These are phyloP conservation scores for Penicillium sp. DNA, from an alignment of 2,329 filamentous ascomycete species.

Conservation along the genomic window DNA sequence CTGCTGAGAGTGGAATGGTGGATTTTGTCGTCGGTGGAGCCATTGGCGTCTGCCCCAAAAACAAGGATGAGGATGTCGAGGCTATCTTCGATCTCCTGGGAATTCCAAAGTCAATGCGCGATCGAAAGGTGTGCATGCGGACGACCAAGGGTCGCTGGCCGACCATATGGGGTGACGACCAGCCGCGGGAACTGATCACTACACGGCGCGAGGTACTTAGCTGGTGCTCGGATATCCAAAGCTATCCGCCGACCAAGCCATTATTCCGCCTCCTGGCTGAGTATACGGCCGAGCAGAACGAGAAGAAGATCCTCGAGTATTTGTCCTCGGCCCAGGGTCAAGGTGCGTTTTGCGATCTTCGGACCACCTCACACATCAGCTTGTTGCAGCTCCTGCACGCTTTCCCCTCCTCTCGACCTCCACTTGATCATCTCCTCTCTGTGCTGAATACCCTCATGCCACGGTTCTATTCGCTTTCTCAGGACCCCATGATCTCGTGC, in stretches of 20 bases:
- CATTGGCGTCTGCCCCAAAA: constrained; percentile 89
- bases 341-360: constrained; percentile 88
- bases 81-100: constrained; percentile 80
- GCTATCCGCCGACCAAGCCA: constrained; percentile 85
- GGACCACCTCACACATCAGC: constrained; percentile 84
- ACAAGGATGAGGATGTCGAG: constrained; percentile 75
- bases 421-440: constrained; percentile 78
- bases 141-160: constrained; percentile 88
- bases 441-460: constrained; percentile 89
- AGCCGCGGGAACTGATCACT: constrained; percentile 81
- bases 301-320: constrained; percentile 86
- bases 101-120: constrained; percentile 78
- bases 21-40: constrained; percentile 97
- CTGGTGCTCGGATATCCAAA: constrained; percentile 94
- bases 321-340: constrained; percentile 90
- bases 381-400: constrained; percentile 84
- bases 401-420: constrained; percentile 89
- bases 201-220: constrained; percentile 89
- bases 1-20: constrained; percentile 73
- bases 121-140: constrained; percentile 78
- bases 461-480: constrained; percentile 96
- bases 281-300: constrained; percentile 74
- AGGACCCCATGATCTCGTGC: constrained; percentile 84
- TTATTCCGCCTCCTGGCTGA: constrained; percentile 85
- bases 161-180: constrained; percentile 94